A percentile compares a stretch with the other conserved stretches of the same genome.
Evolutionary conservation across 2,329 filamentous ascomycete genomes (phyloP).

Genomic region (Fusarium succisae): DNA sequence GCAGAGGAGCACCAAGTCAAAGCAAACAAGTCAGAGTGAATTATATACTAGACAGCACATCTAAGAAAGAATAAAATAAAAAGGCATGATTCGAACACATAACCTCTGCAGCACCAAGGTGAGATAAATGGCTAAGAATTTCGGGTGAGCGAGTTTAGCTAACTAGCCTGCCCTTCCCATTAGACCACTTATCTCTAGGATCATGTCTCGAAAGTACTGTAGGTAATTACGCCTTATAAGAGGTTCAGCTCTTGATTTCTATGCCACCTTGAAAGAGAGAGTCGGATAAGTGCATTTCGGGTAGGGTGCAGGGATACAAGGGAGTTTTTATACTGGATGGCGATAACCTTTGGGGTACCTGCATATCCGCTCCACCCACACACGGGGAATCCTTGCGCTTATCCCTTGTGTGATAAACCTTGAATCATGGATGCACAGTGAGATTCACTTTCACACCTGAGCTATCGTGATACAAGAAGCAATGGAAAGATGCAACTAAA

Average conservation of each 20-base stretch:
- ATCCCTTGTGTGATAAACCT: not conserved
- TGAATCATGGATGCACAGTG: not conserved
- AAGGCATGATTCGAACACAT: not conserved
- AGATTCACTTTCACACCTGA: not conserved
- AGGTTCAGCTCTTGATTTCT: not conserved
- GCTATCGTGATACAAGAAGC: not conserved
- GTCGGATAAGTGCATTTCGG: too few relatives aligned
- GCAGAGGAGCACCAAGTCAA: not conserved
- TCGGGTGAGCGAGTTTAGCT: not conserved
- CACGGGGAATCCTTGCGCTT: not conserved
- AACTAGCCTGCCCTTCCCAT: not conserved
- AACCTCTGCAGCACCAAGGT: not conserved
- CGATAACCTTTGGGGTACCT: constrained; percentile 25
- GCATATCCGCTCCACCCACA: constrained; percentile 20
- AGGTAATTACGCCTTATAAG: not conserved
- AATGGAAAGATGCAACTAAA: not conserved
- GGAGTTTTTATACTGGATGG: not conserved
- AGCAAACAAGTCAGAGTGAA: too few relatives aligned
- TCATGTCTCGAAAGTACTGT: not conserved
- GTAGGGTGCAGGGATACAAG: not conserved
- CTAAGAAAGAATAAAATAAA: not conserved
- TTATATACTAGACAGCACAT: too few relatives aligned
- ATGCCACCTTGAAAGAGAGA: not conserved
- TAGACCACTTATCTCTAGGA: not conserved
- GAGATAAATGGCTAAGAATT: not conserved